Percentiles rank a stretch among this genome's conserved stretches.
Evolutionary conservation across 2,329 filamentous ascomycete species (phyloP).

Genomic region (Calonectria honghensis): DNA sequence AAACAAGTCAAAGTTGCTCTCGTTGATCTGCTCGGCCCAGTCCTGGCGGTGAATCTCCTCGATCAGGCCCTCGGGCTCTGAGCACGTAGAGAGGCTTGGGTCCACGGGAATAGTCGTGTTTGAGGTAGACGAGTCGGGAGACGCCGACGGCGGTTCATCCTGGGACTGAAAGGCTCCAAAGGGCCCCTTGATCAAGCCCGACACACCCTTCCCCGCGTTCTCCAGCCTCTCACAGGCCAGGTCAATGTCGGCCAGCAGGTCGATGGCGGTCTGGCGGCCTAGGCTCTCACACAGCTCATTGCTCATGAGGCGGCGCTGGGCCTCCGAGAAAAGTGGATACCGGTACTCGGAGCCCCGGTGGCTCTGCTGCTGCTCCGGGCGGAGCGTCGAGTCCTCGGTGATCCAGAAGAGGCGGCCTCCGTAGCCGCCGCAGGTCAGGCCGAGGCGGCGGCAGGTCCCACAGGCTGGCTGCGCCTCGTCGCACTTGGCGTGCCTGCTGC

Average conservation of each 20-base stretch:
- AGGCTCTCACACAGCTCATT: constrained; percentile 59
- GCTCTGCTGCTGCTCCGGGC: constrained; percentile 48
- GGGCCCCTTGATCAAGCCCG: constrained; percentile 45
- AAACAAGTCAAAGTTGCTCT: constrained; percentile 49
- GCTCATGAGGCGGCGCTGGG: constrained; percentile 50
- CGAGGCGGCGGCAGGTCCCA: constrained; percentile 59
- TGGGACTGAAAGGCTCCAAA: constrained; percentile 49
- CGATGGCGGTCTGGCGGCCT: constrained; percentile 47
- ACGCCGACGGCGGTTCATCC: not conserved
- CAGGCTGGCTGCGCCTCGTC: constrained; percentile 65
- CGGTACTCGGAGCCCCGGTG: constrained; percentile 59
- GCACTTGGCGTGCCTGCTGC: constrained; percentile 66
- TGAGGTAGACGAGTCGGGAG: constrained; percentile 33
- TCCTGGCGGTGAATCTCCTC: constrained; percentile 50
- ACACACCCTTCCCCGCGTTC: not conserved
- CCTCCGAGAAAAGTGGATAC: constrained; percentile 65
- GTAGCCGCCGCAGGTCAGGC: constrained; percentile 63
- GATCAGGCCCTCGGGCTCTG: constrained; percentile 45
- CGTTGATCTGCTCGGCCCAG: constrained; percentile 48
- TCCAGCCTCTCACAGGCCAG: constrained; percentile 48
- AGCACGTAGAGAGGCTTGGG: constrained; percentile 39
- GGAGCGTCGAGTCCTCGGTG: constrained; percentile 50
- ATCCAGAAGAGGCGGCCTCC: constrained; percentile 60
- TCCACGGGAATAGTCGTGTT: constrained; percentile 40
- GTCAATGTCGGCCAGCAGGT: constrained; percentile 53